A percentile compares a stretch with the other conserved stretches of the same genome.
Evolutionary conservation across 2,329 filamentous ascomycete species (phyloP).

Genomic region (Fusarium tanahbumbuense): DNA sequence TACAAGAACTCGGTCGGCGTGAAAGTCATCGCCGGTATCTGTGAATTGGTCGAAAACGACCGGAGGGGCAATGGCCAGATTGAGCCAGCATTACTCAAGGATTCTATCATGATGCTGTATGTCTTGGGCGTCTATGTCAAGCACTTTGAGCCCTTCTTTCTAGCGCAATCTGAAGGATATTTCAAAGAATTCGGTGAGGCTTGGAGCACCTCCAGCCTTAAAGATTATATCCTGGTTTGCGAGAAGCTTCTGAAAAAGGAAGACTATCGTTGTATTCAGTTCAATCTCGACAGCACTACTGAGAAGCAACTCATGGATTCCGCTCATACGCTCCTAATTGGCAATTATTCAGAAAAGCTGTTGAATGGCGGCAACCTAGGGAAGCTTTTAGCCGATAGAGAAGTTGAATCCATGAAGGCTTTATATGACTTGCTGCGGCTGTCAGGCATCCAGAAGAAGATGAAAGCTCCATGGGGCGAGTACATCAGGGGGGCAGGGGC

Average conservation of each 20-base stretch:
- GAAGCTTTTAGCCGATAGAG: conserved; percentile 77
- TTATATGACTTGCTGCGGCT: conserved; percentile 83
- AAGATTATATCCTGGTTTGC: conserved; percentile 79
- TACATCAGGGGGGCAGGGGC: conserved; percentile 84
- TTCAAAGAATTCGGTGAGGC: conserved; percentile 76
- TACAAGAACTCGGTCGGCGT: conserved; percentile 42
- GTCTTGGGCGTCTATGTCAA: conserved; percentile 84
- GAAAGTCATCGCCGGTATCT: conserved; percentile 67
- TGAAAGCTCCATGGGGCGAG: conserved; percentile 79
- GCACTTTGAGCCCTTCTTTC: conserved; percentile 81
- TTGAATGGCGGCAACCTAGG: conserved; percentile 75
- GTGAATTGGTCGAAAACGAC: conserved; percentile 79
- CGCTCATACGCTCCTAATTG: conserved; percentile 79
- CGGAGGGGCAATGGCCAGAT: conserved; percentile 68
- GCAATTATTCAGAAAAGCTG: conserved; percentile 73
- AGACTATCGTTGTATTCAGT: conserved; percentile 79
- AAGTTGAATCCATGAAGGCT: conserved; percentile 76
- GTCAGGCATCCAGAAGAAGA: conserved; percentile 73
- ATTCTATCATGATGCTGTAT: conserved; percentile 84
- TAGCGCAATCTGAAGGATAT: conserved; percentile 74
- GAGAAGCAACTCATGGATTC: conserved; percentile 79
- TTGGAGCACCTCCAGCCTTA: conserved; percentile 72
- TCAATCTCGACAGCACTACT: conserved; percentile 85
- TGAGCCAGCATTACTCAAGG: conserved; percentile 74
- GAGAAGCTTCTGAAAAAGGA: conserved; percentile 78